Conservation (phyloP, 2,329 filamentous ascomycete genomes). For the Elsinoe necatrix region DNA sequence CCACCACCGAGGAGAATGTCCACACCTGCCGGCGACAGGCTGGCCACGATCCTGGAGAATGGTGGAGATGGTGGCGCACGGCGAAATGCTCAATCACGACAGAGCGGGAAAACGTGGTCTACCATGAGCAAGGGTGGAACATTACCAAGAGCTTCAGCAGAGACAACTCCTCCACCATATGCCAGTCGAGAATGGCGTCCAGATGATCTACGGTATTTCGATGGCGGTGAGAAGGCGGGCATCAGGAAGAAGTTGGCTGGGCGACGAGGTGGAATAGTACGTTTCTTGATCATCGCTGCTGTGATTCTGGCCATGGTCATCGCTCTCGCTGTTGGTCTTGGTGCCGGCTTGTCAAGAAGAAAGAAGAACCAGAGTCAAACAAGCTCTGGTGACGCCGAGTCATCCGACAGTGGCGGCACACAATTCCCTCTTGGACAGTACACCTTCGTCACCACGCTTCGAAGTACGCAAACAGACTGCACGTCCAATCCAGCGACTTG, state of each 20-base stretch:
- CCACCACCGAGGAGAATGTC: constrained; percentile 35
- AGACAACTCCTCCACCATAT: constrained; percentile 18
- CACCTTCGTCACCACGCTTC: constrained; percentile 51
- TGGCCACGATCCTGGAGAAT: constrained; percentile 35
- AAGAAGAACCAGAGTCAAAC: constrained; percentile 17
- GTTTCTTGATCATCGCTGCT: constrained; percentile 29
- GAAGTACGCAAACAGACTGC: constrained; percentile 47
- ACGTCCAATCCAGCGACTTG: constrained; percentile 52
- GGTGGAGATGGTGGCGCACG: not conserved
- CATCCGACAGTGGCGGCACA: constrained; percentile 17
- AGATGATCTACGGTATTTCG: constrained; percentile 1
- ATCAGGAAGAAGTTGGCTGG: not conserved
- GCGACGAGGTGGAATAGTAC: constrained; percentile 33
- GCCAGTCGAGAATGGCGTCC: constrained; percentile 9
- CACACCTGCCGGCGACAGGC: constrained; percentile 34
- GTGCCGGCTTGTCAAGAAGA: constrained; percentile 27
- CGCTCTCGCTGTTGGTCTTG: constrained; percentile 34
- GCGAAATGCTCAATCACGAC: constrained; percentile 2
- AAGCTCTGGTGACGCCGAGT: constrained; percentile 16
- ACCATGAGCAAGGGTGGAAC: not conserved
- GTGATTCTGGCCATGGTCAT: constrained; percentile 31
- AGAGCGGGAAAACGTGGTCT: constrained; percentile 8
- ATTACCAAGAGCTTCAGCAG: constrained; percentile 10
- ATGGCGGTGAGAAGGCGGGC: constrained; percentile 1
- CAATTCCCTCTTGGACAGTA: constrained; percentile 57